phyloP scores from a whole-genome alignment of 805 yeast genomes.

The Candida methanosorbosa region DNA sequence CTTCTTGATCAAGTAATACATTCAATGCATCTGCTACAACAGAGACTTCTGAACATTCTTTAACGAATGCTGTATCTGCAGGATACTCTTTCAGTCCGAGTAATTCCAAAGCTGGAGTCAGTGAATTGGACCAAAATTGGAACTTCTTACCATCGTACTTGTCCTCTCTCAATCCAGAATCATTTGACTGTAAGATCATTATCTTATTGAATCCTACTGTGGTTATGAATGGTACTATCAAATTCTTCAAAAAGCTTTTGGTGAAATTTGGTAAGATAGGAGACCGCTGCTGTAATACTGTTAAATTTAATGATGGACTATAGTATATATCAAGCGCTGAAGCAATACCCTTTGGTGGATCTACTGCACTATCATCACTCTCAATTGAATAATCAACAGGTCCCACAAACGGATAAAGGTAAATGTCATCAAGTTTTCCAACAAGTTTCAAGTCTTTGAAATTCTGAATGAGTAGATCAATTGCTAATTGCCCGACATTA shows the following conservation, averaged over 20 bases:
- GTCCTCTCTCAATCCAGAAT: conserved; percentile 40
- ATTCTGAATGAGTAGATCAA: conserved; percentile 68
- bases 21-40: conserved; percentile 1
- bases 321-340: conserved; percentile 62
- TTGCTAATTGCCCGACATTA: conserved; percentile 78
- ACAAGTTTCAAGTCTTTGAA: conserved; percentile 37
- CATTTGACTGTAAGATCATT: conserved; percentile 62
- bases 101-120: conserved; percentile 11
- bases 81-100: conserved; percentile 8
- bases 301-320: conserved; percentile 29
- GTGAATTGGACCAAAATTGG: conserved; percentile 16
- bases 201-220: conserved; percentile 33
- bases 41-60: conserved; percentile 8
- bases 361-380: conserved; percentile 7
- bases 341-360: conserved; percentile 31
- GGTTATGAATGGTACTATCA: conserved; percentile 41
- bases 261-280: conserved; percentile 69
- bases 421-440: conserved; percentile 48
- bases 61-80: conserved; percentile 3
- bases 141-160: conserved; percentile 7
- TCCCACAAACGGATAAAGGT: conserved; percentile 75
- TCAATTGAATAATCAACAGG: conserved; percentile 48
- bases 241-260: conserved; percentile 39
- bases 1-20: neutral
- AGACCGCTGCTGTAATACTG: conserved; percentile 73